These are phyloP conservation scores for Ophiostoma novo-ulmi DNA, from an alignment of 2,329 filamentous ascomycete species.

Conservation along the genomic window DNA sequence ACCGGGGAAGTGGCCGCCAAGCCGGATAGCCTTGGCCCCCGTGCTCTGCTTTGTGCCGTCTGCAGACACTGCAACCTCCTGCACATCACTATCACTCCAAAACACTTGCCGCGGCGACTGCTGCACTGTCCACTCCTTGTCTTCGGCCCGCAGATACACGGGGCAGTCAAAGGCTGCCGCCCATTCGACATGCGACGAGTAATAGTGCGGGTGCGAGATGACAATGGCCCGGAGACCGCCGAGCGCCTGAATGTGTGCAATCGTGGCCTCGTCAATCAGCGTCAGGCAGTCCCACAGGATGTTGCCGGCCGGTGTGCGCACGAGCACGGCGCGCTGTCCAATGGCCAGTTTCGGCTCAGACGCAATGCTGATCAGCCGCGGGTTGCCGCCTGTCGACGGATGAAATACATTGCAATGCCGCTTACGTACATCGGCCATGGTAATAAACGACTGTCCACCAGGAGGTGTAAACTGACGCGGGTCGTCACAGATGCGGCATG, in stretches of 20 bases:
- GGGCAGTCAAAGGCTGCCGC: constrained; percentile 62
- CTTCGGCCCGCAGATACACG: constrained; percentile 63
- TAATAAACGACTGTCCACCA: constrained; percentile 61
- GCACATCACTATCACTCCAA: constrained; percentile 39
- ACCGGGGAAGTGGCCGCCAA: constrained; percentile 76
- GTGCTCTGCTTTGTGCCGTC: background rate
- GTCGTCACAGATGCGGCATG: constrained; percentile 69
- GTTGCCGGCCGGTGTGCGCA: constrained; percentile 62
- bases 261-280: constrained; percentile 60
- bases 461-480: constrained; percentile 64
- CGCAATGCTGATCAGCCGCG: constrained; percentile 42
- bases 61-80: constrained; percentile 34
- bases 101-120: constrained; percentile 43
- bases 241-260: constrained; percentile 49
- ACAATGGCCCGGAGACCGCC: constrained; percentile 68
- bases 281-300: constrained; percentile 76
- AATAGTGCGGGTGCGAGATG: constrained; percentile 79
- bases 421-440: constrained; percentile 44
- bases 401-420: constrained; percentile 51
- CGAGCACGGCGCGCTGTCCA: constrained; percentile 66
- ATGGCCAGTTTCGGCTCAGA: constrained; percentile 62
- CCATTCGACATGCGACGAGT: constrained; percentile 72
- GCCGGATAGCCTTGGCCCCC: constrained; percentile 56
- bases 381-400: constrained; percentile 40
- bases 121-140: constrained; percentile 58